Evolutionary conservation across 1,284 basidiomycete species (phyloP), one percentile per base, ranked within the genome.

Genomic region (Tremellales sp.): DNA sequence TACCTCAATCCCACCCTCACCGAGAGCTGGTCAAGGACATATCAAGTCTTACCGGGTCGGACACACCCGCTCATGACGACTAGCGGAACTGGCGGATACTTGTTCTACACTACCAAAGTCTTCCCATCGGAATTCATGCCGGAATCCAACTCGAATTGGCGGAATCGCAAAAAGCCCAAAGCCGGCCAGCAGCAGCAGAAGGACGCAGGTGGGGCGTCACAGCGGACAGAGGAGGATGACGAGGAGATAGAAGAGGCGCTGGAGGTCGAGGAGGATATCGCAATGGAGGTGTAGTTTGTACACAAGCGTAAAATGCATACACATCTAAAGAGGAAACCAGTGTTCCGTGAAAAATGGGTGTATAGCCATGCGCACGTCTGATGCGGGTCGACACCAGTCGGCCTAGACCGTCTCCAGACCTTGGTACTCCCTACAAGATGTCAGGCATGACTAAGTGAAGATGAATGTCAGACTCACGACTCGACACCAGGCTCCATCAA

Each of bases 21-120:
- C 2, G 94, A 98, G 75, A 81, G 84, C 10, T 98, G 89, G 86
- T 74, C 91, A 43, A 81, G 96, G 44, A 82, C 83, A 57, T 98
- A 97, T 76, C 94, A 97, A 71, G 82, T 83, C 10, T 78, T 99
- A 17, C 94, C 94, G 22, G 94, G 94, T 13, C 81, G 96, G 27
- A 96, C 90, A 37, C 96, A 99, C 76, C 96, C 96, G 0, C 84
- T 83, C 60, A 98, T 99, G 96, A 85, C 80, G 51, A 89, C 85
- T 43, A 86, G 88, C 15, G 89, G 88, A 1, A 86, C 86, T 2
- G 92, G 89, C 4, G 94, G 96, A 0, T 97, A 84, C 74, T 76
- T 98, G 24, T 78, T 97, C 42, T 84, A 88, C 67, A 82, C 85
- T 6, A 84, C 85, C 35, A 87, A 87, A 80, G 84, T 97, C 86